Conservation (phyloP, 1,139 yeast genomes). For the Pneumocystis jirovecii region DNA sequence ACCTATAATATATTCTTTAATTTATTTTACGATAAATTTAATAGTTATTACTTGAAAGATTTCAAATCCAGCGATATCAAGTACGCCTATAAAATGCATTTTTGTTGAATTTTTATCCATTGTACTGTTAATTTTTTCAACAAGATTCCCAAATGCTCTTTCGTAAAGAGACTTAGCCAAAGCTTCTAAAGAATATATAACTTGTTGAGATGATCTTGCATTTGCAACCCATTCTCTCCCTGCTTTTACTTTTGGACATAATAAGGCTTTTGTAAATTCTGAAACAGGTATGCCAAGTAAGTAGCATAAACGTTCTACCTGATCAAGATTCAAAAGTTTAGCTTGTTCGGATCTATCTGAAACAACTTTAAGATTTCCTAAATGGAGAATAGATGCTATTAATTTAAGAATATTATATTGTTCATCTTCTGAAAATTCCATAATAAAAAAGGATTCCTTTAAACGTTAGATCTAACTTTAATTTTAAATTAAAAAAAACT, state of each 20-base stretch:
- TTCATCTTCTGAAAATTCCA: conserved; percentile 52
- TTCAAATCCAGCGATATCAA: conserved; percentile 97
- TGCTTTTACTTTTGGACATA: conserved; percentile 78
- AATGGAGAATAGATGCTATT: conserved; percentile 62
- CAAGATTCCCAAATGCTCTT: conserved; percentile 62
- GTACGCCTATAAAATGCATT: conserved; percentile 67
- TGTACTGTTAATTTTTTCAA: conserved; percentile 59
- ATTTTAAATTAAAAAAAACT: conserved; percentile 10
- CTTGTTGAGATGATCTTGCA: conserved; percentile 67
- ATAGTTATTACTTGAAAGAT: conserved; percentile 41
- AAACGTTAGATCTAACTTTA: conserved; percentile 24
- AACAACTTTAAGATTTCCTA: conserved; percentile 70
- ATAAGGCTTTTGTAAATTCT: conserved; percentile 42
- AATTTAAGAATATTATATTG: conserved; percentile 47
- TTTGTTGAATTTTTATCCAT: conserved; percentile 29
- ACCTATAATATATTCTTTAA: conserved; percentile 18
- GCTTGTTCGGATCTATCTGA: conserved; percentile 63
- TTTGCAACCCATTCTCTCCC: conserved; percentile 79
- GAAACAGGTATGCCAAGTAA: conserved; percentile 50
- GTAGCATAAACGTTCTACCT: conserved; percentile 42
- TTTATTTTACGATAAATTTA: background rate
- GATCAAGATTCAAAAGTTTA: conserved; percentile 38
- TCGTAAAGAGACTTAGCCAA: conserved; percentile 79
- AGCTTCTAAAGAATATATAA: conserved; percentile 70
- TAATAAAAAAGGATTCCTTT: conserved; percentile 49